Conservation (phyloP, 768 basidiomycete species). For the Hortiboletus campestris region DNA sequence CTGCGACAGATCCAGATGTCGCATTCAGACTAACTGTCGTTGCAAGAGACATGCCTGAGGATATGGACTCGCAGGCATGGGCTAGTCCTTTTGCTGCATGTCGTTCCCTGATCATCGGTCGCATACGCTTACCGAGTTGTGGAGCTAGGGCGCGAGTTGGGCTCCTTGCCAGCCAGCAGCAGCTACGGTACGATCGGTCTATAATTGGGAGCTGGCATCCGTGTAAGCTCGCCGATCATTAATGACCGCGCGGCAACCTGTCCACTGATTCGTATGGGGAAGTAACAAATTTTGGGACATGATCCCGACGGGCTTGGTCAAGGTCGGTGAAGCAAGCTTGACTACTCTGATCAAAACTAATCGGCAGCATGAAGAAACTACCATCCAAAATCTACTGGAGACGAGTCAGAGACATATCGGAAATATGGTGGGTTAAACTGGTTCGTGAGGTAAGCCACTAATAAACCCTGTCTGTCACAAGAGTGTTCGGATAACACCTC, state of each 20-base stretch:
- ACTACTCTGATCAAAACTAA: not conserved
- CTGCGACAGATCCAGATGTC: conserved; percentile 21
- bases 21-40: conserved; percentile 28
- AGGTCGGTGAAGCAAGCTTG: conserved; percentile 24
- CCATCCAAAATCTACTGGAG: conserved; percentile 35
- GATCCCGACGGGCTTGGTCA: conserved; percentile 43
- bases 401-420: conserved; percentile 15
- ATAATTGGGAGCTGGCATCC: conserved; percentile 39
- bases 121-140: not conserved
- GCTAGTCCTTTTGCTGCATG: conserved; percentile 52
- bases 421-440: conserved; percentile 40
- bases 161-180: conserved; percentile 38
- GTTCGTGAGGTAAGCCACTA: conserved; percentile 36
- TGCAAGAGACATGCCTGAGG: conserved; percentile 38
- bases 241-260: not conserved
- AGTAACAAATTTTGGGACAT: conserved; percentile 49
- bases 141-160: conserved; percentile 46
- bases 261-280: conserved; percentile 6
- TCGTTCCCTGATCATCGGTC: not conserved
- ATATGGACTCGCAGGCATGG: conserved; percentile 43
- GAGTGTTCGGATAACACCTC: not conserved
- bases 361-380: conserved; percentile 32
- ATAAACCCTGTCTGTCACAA: not conserved
- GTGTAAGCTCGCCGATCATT: conserved; percentile 34
- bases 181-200: conserved; percentile 31